Percentiles rank a stretch among this genome's conserved stretches.
Conservation (phyloP, 441 rosid species). For the Pelargonium cotyledonis region DNA sequence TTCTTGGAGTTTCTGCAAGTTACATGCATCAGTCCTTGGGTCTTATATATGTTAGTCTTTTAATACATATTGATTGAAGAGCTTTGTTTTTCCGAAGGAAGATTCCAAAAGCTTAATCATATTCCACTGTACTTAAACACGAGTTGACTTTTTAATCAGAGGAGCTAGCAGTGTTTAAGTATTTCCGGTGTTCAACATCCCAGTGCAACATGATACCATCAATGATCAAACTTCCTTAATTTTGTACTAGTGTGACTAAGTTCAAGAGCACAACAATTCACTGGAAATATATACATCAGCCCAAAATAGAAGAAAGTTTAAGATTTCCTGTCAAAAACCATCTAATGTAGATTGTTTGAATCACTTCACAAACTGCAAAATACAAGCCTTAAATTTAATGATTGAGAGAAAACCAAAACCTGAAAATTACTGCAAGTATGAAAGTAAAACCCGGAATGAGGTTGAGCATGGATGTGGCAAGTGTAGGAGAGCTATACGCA, state of each 20-base stretch:
- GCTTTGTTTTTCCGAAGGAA: not conserved
- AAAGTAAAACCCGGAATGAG: conserved; percentile 57
- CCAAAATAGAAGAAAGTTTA: not conserved
- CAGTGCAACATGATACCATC: not conserved
- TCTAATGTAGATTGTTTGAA: too few species aligned
- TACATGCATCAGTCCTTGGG: not conserved
- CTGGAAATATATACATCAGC: not conserved
- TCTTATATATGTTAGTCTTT: not conserved
- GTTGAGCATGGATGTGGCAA: conserved; percentile 58
- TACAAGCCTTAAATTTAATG: not conserved
- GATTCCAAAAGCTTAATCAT: not conserved
- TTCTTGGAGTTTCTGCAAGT: not conserved
- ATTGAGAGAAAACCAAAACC: conserved; percentile 28
- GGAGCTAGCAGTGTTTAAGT: not conserved
- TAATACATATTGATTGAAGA: not conserved
- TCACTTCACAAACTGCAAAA: conserved; percentile 2
- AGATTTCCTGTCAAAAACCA: not conserved
- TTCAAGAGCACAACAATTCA: not conserved
- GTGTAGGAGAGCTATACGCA: conserved; percentile 54
- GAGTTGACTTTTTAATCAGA: not conserved
- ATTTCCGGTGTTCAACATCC: not conserved
- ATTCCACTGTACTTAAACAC: not conserved
- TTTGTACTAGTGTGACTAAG: not conserved
- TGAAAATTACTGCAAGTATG: conserved; percentile 49
- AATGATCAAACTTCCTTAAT: not conserved